Evolutionary conservation across 805 yeast genomes (phyloP), one percentile per base, ranked within the genome.

Genomic region (Kodamaea nitidulidarum): DNA sequence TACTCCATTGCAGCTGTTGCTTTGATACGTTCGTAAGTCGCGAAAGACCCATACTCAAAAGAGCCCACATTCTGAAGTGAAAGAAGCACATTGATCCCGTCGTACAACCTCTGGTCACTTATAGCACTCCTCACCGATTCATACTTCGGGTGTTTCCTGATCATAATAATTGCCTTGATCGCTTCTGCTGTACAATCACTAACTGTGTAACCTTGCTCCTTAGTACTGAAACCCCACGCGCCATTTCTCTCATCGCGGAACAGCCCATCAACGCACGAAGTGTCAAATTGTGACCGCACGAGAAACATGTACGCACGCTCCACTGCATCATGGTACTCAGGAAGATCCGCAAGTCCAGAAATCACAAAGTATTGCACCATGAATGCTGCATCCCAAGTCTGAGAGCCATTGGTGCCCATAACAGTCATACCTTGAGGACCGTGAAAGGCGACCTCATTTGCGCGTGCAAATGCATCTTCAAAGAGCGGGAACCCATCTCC

Each of bases 141-240:
- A 45, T 77, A 81, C 1, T 61, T 63, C 0, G 78, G 73, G 29
- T 83, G 76, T 35, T 83, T 78, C 55, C 79, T 80, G 2, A 90
- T 95, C 97, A 91, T 90, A 8, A 91, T 72, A 4, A 91, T 84
- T 0, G 98, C 96, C 56, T 93, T 93, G 47, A 90, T 66, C 0
- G 97, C 86, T 58, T 91, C 98, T 0, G 97, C 95, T 1, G 98
- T 91, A 63, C 98, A 91, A 59, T 93, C 99, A 50, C 95, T 80
- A 2, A 93, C 99, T 0, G 95, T 84, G 54, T 91, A 93, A 0
- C 99, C 99, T 63, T 93, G 99, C 4, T 83, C 81, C 51, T 90
- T 88, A 0, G 98, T 93, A 36, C 95, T 85, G 58, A 91, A 93
- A 0, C 97, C 97, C 95, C 96, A 93, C 1, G 87, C 95, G 14